These are phyloP conservation scores for Diplodia intermedia DNA, from an alignment of 2,329 filamentous ascomycete genomes.

Conservation along the genomic window DNA sequence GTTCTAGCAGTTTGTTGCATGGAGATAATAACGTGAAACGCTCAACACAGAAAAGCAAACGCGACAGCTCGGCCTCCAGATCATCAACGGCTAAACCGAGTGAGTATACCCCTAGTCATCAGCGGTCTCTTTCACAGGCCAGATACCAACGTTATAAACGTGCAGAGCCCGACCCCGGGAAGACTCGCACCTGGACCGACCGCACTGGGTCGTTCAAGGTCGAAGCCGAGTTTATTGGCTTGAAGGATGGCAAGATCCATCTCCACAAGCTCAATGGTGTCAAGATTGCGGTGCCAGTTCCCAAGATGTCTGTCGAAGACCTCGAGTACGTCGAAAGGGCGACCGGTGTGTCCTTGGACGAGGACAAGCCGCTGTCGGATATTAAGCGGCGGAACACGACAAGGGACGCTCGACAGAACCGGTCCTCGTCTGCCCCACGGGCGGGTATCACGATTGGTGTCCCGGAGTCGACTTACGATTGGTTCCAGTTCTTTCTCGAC, in stretches of 20 bases:
- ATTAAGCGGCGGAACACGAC: conserved; percentile 65
- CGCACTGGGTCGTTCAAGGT: conserved; percentile 95
- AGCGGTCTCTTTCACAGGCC: conserved; percentile 31
- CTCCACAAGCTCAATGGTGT: conserved; percentile 97
- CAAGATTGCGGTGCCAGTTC: conserved; percentile 94
- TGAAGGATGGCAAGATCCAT: conserved; percentile 96
- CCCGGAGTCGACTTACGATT: conserved; percentile 81
- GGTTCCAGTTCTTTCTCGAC: conserved; percentile 97
- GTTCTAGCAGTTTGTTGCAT: conserved; percentile 78
- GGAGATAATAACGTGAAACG: conserved; percentile 70
- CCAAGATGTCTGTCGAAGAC: conserved; percentile 95
- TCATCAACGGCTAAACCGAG: conserved; percentile 70
- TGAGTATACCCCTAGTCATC: conserved; percentile 56
- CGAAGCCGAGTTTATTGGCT: conserved; percentile 92
- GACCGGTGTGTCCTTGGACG: conserved; percentile 86
- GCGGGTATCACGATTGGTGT: conserved; percentile 70
- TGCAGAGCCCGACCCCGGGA: conserved; percentile 79
- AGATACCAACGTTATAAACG: conserved; percentile 33
- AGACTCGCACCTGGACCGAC: conserved; percentile 93
- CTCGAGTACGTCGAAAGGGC: conserved; percentile 90
- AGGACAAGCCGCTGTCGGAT: conserved; percentile 91
- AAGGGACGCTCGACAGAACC: conserved; percentile 26
- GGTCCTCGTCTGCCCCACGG: conserved; percentile 56
- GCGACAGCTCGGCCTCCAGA: conserved; percentile 68
- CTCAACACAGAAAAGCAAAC: conserved; percentile 73